Conservation (phyloP, 2,329 filamentous ascomycete species). For the Metarhizium rileyi region DNA sequence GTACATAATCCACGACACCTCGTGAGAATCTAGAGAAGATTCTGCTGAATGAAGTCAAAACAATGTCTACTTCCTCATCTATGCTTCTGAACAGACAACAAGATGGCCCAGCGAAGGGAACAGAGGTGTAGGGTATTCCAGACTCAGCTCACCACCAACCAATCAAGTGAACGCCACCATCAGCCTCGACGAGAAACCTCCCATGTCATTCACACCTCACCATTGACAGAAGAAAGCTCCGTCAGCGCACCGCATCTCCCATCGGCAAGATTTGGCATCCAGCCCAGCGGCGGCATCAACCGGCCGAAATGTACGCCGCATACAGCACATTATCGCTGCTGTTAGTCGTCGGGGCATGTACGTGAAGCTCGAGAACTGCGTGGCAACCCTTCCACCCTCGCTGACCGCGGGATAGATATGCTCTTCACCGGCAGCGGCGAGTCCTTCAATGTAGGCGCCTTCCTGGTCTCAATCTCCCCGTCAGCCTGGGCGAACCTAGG, state of each 20-base stretch:
- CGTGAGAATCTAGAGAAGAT: no score
- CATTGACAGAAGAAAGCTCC: background rate
- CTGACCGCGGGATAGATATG: conserved; percentile 71
- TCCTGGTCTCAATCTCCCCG: conserved; percentile 87
- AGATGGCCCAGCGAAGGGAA: no score
- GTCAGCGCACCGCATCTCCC: background rate
- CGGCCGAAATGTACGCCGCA: conserved; percentile 55
- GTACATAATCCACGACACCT: no score
- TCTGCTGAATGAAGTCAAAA: no score
- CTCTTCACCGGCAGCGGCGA: conserved; percentile 96
- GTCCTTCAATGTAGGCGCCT: conserved; percentile 92
- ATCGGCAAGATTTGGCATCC: background rate
- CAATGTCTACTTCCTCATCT: no score
- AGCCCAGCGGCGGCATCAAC: background rate
- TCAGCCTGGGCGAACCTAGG: conserved; percentile 88
- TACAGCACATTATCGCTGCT: conserved; percentile 63
- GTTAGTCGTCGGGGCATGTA: conserved; percentile 69
- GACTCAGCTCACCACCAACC: background rate
- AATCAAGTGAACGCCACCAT: background rate
- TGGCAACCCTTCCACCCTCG: conserved; percentile 22
- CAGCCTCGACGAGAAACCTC: background rate
- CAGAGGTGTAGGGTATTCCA: background rate
- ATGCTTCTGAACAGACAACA: no score
- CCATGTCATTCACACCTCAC: background rate
- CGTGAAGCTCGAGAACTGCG: conserved; percentile 22